Evolutionary conservation across 2,329 filamentous ascomycete genomes (phyloP).

Genomic region (Microsporum ferrugineum): DNA sequence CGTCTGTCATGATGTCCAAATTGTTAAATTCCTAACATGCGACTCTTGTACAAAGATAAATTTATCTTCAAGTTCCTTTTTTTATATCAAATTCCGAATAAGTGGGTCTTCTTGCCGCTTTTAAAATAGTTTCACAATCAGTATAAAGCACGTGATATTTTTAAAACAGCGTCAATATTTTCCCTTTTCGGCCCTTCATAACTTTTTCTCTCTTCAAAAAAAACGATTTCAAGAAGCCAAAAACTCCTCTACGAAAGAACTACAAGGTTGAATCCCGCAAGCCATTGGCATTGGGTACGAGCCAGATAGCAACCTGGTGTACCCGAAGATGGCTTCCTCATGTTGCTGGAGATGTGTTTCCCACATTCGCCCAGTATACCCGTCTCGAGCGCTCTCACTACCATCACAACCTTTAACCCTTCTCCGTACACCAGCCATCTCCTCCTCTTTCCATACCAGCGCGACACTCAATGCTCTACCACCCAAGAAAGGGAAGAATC

Average conservation of each 20-base stretch:
- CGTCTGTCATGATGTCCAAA: conserved; percentile 20
- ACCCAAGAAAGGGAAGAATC: conserved; percentile 38
- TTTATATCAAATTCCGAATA: not conserved
- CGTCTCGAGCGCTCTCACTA: not conserved
- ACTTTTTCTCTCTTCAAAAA: not conserved
- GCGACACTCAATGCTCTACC: conserved; percentile 26
- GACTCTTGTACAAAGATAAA: not conserved
- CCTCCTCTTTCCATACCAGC: conserved; percentile 39
- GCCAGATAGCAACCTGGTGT: not conserved
- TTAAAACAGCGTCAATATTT: not conserved
- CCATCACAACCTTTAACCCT: conserved; percentile 8
- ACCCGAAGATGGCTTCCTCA: conserved; percentile 41
- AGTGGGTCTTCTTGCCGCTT: not conserved
- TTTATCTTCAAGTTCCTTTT: not conserved
- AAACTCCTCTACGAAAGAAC: not conserved
- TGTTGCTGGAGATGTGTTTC: conserved; percentile 50
- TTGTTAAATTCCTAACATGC: not conserved
- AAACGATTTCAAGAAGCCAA: not conserved
- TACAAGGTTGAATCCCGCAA: not conserved
- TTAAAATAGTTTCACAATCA: not conserved
- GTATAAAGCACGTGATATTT: not conserved
- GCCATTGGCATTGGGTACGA: not conserved
- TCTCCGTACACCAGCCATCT: conserved; percentile 25
- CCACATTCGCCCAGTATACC: conserved; percentile 31
- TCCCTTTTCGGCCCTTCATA: not conserved